Evolutionary conservation across 495 filamentous ascomycete genomes (phyloP).

Genomic region (Daldinia loculata): DNA sequence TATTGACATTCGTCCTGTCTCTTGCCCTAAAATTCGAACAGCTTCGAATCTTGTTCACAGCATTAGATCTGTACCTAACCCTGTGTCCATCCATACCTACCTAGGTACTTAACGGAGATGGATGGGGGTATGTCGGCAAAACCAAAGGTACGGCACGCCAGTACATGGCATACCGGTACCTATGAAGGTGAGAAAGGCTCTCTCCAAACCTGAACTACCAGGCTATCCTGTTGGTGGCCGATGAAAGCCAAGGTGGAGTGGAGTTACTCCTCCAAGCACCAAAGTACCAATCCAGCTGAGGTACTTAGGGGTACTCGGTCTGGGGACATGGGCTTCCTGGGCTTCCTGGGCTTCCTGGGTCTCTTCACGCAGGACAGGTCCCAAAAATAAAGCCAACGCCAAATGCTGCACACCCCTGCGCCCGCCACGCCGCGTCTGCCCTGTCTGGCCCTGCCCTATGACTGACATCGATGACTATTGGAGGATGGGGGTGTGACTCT

Average conservation of each 20-base stretch:
- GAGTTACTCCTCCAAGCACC: constrained; percentile 31
- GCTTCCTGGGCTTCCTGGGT: constrained; percentile 4
- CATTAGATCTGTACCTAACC: neutral
- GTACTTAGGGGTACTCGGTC: constrained; percentile 36
- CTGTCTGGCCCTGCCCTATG: constrained; percentile 41
- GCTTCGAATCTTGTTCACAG: constrained; percentile 17
- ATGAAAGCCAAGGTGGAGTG: constrained; percentile 21
- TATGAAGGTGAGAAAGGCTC: neutral
- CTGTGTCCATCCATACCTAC: no score
- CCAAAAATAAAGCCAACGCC: constrained; percentile 43
- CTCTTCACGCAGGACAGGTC: constrained; percentile 26
- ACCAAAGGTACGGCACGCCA: neutral
- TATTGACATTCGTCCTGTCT: neutral
- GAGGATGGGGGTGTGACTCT: constrained; percentile 45
- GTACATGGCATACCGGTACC: neutral
- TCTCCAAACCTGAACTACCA: neutral
- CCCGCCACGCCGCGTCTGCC: constrained; percentile 44
- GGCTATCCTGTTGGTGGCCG: constrained; percentile 28
- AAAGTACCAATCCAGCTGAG: constrained; percentile 31
- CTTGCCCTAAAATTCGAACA: constrained; percentile 11
- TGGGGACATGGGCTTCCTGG: constrained; percentile 10
- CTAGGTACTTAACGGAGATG: neutral
- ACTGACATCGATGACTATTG: constrained; percentile 44
- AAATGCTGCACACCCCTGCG: constrained; percentile 42
- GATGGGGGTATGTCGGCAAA: neutral